Conservation (phyloP, 2,329 filamentous ascomycete genomes). For the Rhinocladiella mackenziei region DNA sequence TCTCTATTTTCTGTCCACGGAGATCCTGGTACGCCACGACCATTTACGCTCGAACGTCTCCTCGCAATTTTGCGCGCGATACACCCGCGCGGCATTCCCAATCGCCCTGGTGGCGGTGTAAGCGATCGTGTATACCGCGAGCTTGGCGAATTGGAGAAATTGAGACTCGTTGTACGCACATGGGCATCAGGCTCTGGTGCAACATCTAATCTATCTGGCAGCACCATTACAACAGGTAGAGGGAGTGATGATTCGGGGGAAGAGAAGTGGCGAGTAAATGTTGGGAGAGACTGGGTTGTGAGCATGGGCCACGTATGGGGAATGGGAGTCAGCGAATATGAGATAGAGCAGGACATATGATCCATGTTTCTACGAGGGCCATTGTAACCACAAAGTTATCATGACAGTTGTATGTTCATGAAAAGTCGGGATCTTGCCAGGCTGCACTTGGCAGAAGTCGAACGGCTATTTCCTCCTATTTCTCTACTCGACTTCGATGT, state of each 20-base stretch:
- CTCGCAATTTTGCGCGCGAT: constrained; percentile 48
- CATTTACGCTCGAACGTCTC: constrained; percentile 46
- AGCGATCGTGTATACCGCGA: constrained; percentile 45
- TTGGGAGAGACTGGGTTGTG: constrained; percentile 46
- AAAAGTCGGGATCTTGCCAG: too few relatives aligned
- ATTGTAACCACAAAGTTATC: too few relatives aligned
- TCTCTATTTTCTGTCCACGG: constrained; percentile 13
- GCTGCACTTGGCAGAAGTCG: too few relatives aligned
- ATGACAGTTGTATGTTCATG: too few relatives aligned
- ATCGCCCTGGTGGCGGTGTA: constrained; percentile 32
- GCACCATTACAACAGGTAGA: constrained; percentile 29
- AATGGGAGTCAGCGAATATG: constrained; percentile 45
- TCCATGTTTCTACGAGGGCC: too few relatives aligned
- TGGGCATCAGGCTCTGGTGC: constrained; percentile 29
- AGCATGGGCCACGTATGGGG: constrained; percentile 39
- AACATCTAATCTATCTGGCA: constrained; percentile 15
- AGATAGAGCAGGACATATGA: constrained; percentile 32
- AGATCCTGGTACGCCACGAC: constrained; percentile 17
- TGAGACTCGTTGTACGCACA: constrained; percentile 45
- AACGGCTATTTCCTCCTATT: too few relatives aligned
- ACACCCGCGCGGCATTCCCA: constrained; percentile 41
- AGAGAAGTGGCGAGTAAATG: constrained; percentile 49
- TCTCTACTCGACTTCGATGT: too few relatives aligned
- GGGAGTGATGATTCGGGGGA: constrained; percentile 38
- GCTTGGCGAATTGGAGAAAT: constrained; percentile 44